Conservation (phyloP, 148 eudicot genomes). For the Chenopodium quinoa region DNA sequence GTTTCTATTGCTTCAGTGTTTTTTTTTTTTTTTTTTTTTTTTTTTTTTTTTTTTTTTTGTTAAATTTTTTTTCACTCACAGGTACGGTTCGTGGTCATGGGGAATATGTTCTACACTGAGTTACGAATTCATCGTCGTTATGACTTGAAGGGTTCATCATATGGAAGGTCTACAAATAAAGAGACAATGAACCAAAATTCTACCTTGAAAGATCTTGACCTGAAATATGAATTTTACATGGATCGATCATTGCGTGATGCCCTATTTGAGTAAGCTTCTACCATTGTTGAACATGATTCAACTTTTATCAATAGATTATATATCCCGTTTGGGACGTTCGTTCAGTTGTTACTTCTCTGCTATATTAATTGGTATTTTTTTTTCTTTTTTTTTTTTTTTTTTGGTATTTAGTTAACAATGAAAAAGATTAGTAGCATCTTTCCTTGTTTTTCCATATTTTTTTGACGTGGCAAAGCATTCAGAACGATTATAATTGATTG, state of each 20-base stretch:
- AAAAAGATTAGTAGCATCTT: background rate
- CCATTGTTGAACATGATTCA: conserved; percentile 1
- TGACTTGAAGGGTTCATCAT: conserved; percentile 85
- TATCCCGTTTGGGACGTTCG: background rate
- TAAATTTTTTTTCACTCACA: conserved; percentile 23
- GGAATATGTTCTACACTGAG: conserved; percentile 94
- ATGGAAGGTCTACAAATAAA: conserved; percentile 70
- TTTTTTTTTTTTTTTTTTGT: too few relatives aligned
- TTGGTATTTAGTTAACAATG: background rate
- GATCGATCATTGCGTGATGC: conserved; percentile 74
- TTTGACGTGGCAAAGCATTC: too few relatives aligned
- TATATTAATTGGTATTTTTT: background rate
- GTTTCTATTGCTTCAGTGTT: conserved; percentile 6
- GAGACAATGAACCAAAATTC: conserved; percentile 54
- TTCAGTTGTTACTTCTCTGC: too few relatives aligned
- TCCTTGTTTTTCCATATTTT: background rate
- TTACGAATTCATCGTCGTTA: conserved; percentile 83
- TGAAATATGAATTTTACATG: conserved; percentile 78
- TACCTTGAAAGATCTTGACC: conserved; percentile 87
- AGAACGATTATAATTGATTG: too few relatives aligned
- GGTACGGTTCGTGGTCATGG: conserved; percentile 97
- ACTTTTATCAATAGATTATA: background rate
- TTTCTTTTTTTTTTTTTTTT: background rate
- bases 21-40: too few relatives aligned
- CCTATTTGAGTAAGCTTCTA: conserved; percentile 57